Conservation (phyloP, 768 basidiomycete species). For the Lanmaoa pseudosensibilis region DNA sequence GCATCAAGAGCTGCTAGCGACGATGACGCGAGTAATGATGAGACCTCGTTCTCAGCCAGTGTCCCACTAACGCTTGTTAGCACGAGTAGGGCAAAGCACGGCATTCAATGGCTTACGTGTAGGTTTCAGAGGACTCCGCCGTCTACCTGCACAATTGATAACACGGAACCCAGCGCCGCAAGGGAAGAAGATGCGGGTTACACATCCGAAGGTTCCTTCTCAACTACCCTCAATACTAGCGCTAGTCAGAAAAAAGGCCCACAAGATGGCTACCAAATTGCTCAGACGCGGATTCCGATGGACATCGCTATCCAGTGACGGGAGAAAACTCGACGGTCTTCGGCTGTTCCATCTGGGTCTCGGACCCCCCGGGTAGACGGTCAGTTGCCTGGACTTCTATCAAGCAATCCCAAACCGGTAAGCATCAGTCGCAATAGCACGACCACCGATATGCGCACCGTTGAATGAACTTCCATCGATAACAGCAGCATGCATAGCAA, state of each 20-base stretch:
- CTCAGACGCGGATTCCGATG: slow-evolving; percentile 2
- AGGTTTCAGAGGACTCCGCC: neutral
- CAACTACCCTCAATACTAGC: neutral
- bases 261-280: neutral
- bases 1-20: slow-evolving; percentile 2
- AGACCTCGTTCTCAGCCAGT: neutral
- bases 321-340: slow-evolving; percentile 1
- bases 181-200: slow-evolving; percentile 16
- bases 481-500: neutral
- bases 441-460: neutral
- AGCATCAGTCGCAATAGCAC: neutral
- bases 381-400: slow-evolving; percentile 8
- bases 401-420: neutral
- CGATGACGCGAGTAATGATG: neutral
- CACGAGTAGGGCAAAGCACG: neutral
- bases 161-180: slow-evolving; percentile 9
- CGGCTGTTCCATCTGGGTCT: slow-evolving; percentile 4
- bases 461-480: neutral
- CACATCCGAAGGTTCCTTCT: neutral
- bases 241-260: slow-evolving; percentile 1
- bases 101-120: slow-evolving; percentile 11
- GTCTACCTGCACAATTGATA: slow-evolving; percentile 1
- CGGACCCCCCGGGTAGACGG: slow-evolving; percentile 13
- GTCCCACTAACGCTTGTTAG: slow-evolving; percentile 1
- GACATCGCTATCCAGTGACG: neutral